A percentile compares a stretch with the other conserved stretches of the same genome.
Conservation (phyloP, 495 filamentous ascomycete species). For the Penicillium silybi region DNA sequence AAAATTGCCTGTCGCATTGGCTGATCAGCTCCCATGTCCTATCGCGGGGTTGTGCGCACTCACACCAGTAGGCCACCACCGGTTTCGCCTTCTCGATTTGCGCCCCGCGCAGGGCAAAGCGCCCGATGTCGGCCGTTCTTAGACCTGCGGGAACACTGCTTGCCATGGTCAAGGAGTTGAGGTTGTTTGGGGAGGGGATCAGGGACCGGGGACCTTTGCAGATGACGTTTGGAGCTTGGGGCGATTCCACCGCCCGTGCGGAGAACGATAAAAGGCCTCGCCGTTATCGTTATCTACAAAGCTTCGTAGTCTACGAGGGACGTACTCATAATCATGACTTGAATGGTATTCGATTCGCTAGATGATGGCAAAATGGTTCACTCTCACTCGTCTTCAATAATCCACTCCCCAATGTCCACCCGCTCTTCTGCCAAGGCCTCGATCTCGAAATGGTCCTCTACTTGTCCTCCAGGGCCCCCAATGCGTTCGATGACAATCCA, state of each 20-base stretch:
- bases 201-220: no score
- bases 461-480: slow-evolving; percentile 47
- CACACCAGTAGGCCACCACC: slow-evolving; percentile 92
- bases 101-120: slow-evolving; percentile 73
- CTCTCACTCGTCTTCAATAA: slow-evolving; percentile 28
- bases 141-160: slow-evolving; percentile 69
- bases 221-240: slow-evolving; percentile 26
- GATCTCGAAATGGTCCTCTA: slow-evolving; percentile 57
- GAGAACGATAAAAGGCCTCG: slow-evolving; percentile 14
- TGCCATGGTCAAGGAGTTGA: slow-evolving; percentile 52
- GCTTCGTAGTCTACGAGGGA: background rate
- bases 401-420: slow-evolving; percentile 58
- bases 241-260: slow-evolving; percentile 27
- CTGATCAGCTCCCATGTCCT: slow-evolving; percentile 5
- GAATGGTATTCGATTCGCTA: background rate
- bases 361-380: background rate
- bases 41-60: slow-evolving; percentile 30
- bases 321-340: background rate
- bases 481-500: slow-evolving; percentile 80
- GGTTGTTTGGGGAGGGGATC: background rate
- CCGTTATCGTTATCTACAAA: slow-evolving; percentile 7
- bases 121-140: slow-evolving; percentile 69
- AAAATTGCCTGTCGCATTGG: slow-evolving; percentile 65
- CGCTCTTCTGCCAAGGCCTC: slow-evolving; percentile 65
- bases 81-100: slow-evolving; percentile 84